Conservation (phyloP, 768 basidiomycete species). For the Psilocybe subaeruginosa region DNA sequence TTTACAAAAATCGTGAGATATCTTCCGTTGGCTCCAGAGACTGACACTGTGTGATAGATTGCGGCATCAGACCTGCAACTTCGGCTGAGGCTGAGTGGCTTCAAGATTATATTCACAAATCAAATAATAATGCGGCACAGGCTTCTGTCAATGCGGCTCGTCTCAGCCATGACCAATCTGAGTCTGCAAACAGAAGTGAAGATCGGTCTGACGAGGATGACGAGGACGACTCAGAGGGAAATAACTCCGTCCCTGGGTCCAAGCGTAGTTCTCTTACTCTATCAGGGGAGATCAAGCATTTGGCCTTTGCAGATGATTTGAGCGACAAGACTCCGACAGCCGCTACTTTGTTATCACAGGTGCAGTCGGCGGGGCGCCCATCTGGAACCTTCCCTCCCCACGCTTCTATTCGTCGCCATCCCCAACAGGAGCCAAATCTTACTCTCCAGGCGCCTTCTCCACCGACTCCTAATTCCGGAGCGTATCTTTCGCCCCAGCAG, state of each 20-base stretch:
- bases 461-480: slow-evolving; percentile 45
- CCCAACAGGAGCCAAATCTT: slow-evolving; percentile 57
- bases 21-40: slow-evolving; percentile 22
- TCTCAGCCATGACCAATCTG: slow-evolving; percentile 70
- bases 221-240: slow-evolving; percentile 83
- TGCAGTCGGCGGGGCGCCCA: slow-evolving; percentile 68
- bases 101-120: slow-evolving; percentile 89
- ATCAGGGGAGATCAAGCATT: slow-evolving; percentile 63
- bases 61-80: slow-evolving; percentile 91
- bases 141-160: slow-evolving; percentile 76
- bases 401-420: slow-evolving; percentile 78
- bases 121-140: slow-evolving; percentile 84
- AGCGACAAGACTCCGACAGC: slow-evolving; percentile 89
- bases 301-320: slow-evolving; percentile 62
- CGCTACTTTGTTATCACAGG: slow-evolving; percentile 75
- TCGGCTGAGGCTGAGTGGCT: slow-evolving; percentile 90
- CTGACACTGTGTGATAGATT: slow-evolving; percentile 55
- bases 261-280: slow-evolving; percentile 77
- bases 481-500: slow-evolving; percentile 54
- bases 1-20: slow-evolving; percentile 25
- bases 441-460: slow-evolving; percentile 62
- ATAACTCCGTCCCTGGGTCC: slow-evolving; percentile 60
- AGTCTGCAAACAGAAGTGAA: slow-evolving; percentile 59
- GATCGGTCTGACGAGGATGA: slow-evolving; percentile 85
- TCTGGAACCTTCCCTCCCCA: slow-evolving; percentile 65